A percentile compares a stretch with the other conserved stretches of the same genome.
phyloP scores from a whole-genome alignment of 768 basidiomycete species.

The Lentinus brumalis region DNA sequence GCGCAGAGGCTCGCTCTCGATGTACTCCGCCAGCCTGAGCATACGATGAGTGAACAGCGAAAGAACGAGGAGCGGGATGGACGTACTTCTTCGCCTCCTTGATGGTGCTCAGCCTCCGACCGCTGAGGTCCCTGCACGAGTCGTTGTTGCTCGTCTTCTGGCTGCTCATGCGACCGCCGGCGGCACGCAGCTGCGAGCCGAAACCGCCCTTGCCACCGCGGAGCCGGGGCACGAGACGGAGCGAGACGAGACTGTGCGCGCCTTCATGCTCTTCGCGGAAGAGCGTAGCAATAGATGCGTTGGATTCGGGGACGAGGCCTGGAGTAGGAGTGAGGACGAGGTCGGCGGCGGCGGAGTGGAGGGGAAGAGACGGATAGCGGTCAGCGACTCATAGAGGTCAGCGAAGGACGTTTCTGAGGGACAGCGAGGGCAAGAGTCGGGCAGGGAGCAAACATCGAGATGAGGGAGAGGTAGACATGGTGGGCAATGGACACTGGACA shows the following conservation, averaged over 20 bases:
- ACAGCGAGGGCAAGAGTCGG: constrained; percentile 53
- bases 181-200: constrained; percentile 93
- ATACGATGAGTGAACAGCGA: neutral
- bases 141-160: constrained; percentile 96
- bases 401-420: constrained; percentile 42
- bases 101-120: constrained; percentile 87
- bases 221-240: constrained; percentile 75
- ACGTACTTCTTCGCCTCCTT: constrained; percentile 94
- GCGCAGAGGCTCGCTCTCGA: constrained; percentile 82
- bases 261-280: constrained; percentile 29
- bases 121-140: constrained; percentile 90
- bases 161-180: constrained; percentile 96
- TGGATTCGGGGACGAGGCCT: constrained; percentile 32
- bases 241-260: constrained; percentile 47
- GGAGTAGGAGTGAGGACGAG: constrained; percentile 45
- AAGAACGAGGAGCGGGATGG: too few relatives aligned
- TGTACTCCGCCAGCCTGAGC: constrained; percentile 75
- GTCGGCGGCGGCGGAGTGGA: constrained; percentile 29
- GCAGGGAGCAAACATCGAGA: constrained; percentile 65
- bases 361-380: constrained; percentile 51
- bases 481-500: constrained; percentile 3
- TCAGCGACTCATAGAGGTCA: constrained; percentile 44
- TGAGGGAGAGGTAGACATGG: constrained; percentile 55
- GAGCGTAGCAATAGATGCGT: constrained; percentile 40
- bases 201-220: constrained; percentile 97